Percentiles rank a stretch among this genome's conserved stretches.
phyloP scores from a whole-genome alignment of 208 protist genomes.

The Acanthamoeba royreba region DNA sequence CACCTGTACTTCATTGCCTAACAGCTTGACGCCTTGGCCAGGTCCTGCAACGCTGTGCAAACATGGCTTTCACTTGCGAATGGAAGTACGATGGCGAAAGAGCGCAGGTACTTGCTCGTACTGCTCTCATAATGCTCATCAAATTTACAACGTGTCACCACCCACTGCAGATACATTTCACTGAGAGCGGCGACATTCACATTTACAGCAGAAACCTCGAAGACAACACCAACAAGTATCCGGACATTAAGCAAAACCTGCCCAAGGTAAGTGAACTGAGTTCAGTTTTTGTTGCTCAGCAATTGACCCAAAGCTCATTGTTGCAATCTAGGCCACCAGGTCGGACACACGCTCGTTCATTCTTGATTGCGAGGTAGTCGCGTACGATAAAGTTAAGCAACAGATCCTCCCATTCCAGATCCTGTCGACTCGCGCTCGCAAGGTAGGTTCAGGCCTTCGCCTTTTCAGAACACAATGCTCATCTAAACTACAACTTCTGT shows the following conservation, averaged over 20 bases:
- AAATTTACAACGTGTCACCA: not conserved
- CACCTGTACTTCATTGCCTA: not conserved
- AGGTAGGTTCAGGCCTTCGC: conserved; percentile 49
- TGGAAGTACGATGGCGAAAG: conserved; percentile 99
- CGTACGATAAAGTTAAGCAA: conserved; percentile 86
- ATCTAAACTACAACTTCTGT: not conserved
- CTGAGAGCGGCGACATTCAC: conserved; percentile 73
- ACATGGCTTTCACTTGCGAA: conserved; percentile 95
- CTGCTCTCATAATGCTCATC: not conserved
- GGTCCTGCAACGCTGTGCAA: conserved; percentile 66
- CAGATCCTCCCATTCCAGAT: conserved; percentile 95
- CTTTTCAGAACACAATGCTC: not conserved
- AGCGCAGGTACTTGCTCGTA: conserved; percentile 52
- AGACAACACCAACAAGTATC: conserved; percentile 97
- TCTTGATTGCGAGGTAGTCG: conserved; percentile 98
- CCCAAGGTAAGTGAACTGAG: conserved; percentile 49
- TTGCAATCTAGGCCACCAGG: not conserved
- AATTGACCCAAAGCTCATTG: too few species aligned
- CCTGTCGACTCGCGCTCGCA: conserved; percentile 76
- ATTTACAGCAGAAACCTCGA: conserved; percentile 98
- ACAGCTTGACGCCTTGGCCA: not conserved
- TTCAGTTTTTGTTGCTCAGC: too few species aligned
- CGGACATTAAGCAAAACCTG: conserved; percentile 92
- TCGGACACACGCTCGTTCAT: conserved; percentile 91
- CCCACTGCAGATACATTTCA: conserved; percentile 67